A percentile compares a stretch with the other conserved stretches of the same genome.
phyloP scores from a whole-genome alignment of 2,329 filamentous ascomycete species.

The Orbilia brochopaga region DNA sequence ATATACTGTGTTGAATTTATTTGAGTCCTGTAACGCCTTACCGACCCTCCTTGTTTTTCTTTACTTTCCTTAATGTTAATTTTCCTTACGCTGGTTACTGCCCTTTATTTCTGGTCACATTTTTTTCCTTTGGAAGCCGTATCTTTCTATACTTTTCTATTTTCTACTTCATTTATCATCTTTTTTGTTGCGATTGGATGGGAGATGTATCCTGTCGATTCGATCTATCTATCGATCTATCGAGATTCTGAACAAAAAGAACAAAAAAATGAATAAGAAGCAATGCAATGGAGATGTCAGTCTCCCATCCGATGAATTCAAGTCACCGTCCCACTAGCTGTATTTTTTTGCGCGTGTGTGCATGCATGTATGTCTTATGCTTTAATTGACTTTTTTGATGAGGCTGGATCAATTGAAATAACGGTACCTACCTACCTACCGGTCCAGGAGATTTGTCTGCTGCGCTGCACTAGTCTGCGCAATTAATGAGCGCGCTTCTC shows the following conservation, averaged over 20 bases:
- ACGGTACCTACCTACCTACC: no score
- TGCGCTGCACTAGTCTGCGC: no score
- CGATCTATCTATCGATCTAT: conserved; percentile 3
- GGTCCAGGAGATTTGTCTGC: no score
- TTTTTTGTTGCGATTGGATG: conserved; percentile 16
- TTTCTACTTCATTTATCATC: conserved; percentile 39
- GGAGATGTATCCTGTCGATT: conserved; percentile 15
- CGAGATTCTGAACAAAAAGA: conserved; percentile 11
- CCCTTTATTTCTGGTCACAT: neutral
- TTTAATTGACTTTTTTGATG: no score
- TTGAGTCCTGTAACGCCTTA: conserved; percentile 38
- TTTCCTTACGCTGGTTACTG: neutral
- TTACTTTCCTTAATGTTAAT: conserved; percentile 18
- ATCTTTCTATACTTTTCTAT: conserved; percentile 25
- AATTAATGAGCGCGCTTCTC: neutral
- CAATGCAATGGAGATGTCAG: conserved; percentile 11
- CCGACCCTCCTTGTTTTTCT: conserved; percentile 5
- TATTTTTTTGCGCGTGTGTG: neutral
- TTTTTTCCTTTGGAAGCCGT: conserved; percentile 17
- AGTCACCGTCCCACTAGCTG: neutral
- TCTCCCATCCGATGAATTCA: conserved; percentile 5
- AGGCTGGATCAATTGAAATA: no score
- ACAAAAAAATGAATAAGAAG: conserved; percentile 9
- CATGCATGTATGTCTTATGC: neutral
- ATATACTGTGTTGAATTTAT: conserved; percentile 1